A percentile compares a stretch with the other conserved stretches of the same genome.
phyloP scores from a whole-genome alignment of 225 moss, liverwort and hornwort species.

The Neckera pumila region DNA sequence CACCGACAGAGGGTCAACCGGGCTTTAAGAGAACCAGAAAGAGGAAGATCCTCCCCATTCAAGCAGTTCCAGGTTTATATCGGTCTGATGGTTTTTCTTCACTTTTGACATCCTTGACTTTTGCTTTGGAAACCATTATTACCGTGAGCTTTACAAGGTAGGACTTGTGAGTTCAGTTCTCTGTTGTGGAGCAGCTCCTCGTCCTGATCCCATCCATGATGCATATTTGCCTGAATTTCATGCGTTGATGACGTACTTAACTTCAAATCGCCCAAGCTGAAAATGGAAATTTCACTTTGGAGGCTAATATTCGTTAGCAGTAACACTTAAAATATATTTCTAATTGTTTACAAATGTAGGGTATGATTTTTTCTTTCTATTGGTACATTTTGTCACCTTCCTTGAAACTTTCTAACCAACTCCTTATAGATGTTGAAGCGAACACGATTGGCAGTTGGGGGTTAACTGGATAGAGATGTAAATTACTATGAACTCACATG shows the following conservation, averaged over 20 bases:
- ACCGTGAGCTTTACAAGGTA: background rate
- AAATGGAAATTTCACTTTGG: background rate
- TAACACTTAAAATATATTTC: background rate
- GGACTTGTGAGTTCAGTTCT: background rate
- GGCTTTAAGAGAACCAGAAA: slow-evolving; percentile 32
- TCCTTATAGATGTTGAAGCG: background rate
- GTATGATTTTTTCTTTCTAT: background rate
- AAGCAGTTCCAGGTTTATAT: slow-evolving; percentile 34
- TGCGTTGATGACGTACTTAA: background rate
- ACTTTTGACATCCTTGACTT: background rate
- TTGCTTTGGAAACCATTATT: background rate
- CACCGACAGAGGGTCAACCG: slow-evolving; percentile 24
- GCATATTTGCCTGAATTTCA: background rate
- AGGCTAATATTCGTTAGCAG: background rate
- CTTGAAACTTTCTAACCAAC: background rate
- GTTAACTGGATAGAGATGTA: background rate
- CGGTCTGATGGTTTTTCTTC: background rate
- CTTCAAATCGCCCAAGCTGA: background rate
- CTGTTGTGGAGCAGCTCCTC: background rate
- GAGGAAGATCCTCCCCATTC: slow-evolving; percentile 37
- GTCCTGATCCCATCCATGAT: background rate
- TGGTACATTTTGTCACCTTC: background rate
- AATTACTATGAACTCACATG: background rate
- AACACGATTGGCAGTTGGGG: background rate
- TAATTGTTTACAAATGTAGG: background rate